Base-by-base conservation (phyloP, 202 grass and related monocot species). In the Brachypodium distachyon region DNA sequence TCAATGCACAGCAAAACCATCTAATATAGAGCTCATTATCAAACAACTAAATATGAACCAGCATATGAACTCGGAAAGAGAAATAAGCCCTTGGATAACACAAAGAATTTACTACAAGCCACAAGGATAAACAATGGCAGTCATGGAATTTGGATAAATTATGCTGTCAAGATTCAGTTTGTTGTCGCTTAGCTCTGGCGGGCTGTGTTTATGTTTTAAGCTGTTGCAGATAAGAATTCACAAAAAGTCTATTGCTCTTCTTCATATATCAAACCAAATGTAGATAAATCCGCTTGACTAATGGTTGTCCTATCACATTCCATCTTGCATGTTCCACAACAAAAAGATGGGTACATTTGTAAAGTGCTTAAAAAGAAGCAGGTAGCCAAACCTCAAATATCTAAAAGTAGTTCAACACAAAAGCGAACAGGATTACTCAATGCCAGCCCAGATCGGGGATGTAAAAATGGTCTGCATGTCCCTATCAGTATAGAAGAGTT, bases 1-100 rank as follows among this genome's bases (percentile, higher is more conserved):
- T 69, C 50, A 69, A 47, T 64, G 28, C 70, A 66, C 25, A 79
- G 72, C 12, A 73, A 79, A 80, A 75, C 50, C 56, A 68, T 4
- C 14, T 44, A 79, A 23, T 18, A 11, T 67, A 60, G 38, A 65
- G 7, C 79, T 73, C 57, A 32, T 64, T 38, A 61, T 26, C 34
- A 13, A 58, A 73, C n/a, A 42, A 78, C 18, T 13, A 41, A 16
- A 53, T 46, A 47, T 69, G 27, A 44, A 79, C 2, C 64, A 48
- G 22, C 7, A 64, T 39, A 70, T 9, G 75, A 76, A 79, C 40
- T 73, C 44, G 42, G 2, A 49, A 22, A 12, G 32, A 60, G 62
- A 67, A 74, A 46, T 28, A 9, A 46, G 47, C 26, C 19, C 14
- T 68, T 49, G 25, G 26, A 70, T 37, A 64, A 46, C 25, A 16